A percentile compares a stretch with the other conserved stretches of the same genome.
These are phyloP conservation scores for Aspergillus bombycis DNA, from an alignment of 2,329 filamentous ascomycete genomes.

Conservation along the genomic window DNA sequence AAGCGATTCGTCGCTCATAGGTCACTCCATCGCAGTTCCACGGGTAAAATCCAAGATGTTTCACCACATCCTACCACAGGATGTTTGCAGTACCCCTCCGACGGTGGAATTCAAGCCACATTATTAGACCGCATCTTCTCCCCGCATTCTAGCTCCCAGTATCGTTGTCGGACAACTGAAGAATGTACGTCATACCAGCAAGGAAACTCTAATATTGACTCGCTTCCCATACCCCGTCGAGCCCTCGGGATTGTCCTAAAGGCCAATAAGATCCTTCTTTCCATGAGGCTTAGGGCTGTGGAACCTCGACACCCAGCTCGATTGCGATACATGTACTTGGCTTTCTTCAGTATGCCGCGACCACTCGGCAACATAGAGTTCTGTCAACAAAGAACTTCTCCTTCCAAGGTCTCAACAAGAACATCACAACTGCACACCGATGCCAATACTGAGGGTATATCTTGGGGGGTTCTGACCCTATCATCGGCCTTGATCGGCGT, in stretches of 20 bases:
- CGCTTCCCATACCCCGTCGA: not conserved
- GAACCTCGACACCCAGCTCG: not conserved
- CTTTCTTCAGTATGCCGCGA: not conserved
- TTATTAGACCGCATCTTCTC: not conserved
- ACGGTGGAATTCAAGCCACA: not conserved
- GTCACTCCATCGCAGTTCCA: not conserved
- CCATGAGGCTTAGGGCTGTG: not conserved
- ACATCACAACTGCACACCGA: not conserved
- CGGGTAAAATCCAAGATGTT: not conserved
- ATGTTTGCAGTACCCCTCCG: not conserved
- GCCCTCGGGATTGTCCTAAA: not conserved
- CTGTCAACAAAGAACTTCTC: not conserved
- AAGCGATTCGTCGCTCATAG: not conserved
- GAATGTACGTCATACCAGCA: not conserved
- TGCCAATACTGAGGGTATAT: not conserved
- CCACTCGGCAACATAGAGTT: not conserved
- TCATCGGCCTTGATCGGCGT: not conserved
- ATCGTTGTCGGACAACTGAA: not conserved
- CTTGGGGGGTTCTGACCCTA: not conserved
- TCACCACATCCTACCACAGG: not conserved
- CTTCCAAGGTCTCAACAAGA: not conserved
- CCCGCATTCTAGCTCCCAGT: not conserved
- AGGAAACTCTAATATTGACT: not conserved
- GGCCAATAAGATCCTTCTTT: not conserved
- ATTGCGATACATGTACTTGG: not conserved